Conservation (phyloP, 306 rosid genomes). For the Ormosia semicastrata region DNA sequence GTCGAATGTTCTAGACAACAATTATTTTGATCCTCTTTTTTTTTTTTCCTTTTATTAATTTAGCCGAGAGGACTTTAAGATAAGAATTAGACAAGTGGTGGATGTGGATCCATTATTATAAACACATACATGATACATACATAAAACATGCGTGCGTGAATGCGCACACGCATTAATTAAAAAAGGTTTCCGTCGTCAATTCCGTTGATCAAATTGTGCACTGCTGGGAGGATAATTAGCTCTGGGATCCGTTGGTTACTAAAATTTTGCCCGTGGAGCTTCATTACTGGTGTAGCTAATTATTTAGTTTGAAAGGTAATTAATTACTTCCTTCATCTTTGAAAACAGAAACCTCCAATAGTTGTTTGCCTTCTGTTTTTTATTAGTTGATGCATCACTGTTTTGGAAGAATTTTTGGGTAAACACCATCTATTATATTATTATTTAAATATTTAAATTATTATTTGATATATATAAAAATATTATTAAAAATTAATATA, state of each 20-base stretch:
- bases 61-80: slow-evolving; percentile 1
- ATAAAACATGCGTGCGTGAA: slow-evolving; percentile 2
- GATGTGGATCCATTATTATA: not conserved
- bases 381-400: too few relatives aligned
- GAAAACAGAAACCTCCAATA: not conserved
- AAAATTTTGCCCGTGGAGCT: not conserved
- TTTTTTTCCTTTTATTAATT: not conserved
- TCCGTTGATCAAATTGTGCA: not conserved
- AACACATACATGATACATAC: not conserved
- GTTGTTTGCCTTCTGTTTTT: not conserved
- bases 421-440: too few relatives aligned
- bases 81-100: not conserved
- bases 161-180: not conserved
- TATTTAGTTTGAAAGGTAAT: not conserved
- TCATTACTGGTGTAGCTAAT: not conserved
- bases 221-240: not conserved
- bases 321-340: not conserved
- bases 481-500: too few relatives aligned
- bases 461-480: too few relatives aligned
- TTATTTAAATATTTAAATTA: too few relatives aligned
- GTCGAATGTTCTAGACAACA: slow-evolving; percentile 17
- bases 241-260: not conserved
- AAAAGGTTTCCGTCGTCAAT: not conserved
- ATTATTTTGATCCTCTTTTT: slow-evolving; percentile 23
- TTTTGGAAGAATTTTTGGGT: too few relatives aligned